phyloP scores from a whole-genome alignment of 345 rosid genomes.

The Nephelium lappaceum region DNA sequence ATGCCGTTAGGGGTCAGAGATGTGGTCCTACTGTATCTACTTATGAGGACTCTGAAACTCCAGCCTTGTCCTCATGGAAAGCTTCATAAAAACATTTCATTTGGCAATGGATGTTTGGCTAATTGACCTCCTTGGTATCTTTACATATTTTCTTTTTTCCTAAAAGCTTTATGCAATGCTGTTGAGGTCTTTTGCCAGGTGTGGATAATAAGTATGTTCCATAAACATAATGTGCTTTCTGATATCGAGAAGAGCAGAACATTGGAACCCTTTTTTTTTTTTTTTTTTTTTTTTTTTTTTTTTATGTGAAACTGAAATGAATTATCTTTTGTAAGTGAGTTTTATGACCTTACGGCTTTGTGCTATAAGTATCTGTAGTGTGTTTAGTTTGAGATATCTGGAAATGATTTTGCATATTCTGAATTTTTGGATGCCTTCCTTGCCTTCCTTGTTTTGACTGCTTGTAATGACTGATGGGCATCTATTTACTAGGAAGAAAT shows the following conservation, averaged over 20 bases:
- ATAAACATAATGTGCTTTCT: background rate
- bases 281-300: too few species aligned
- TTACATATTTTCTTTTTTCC: background rate
- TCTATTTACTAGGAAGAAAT: too few species aligned
- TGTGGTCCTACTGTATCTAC: constrained; percentile 16
- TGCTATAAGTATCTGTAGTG: too few species aligned
- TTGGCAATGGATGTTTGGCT: background rate
- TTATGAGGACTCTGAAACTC: constrained; percentile 46
- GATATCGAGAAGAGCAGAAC: background rate
- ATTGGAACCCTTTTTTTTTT: background rate
- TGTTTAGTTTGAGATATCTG: too few species aligned
- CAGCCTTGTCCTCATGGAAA: constrained; percentile 62
- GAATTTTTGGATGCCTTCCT: too few species aligned
- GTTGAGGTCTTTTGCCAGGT: background rate
- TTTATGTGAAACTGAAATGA: background rate
- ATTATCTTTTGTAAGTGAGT: too few species aligned
- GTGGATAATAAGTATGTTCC: background rate
- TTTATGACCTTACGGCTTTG: too few species aligned
- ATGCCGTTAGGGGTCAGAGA: constrained; percentile 33
- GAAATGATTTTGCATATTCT: too few species aligned
- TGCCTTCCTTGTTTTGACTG: too few species aligned
- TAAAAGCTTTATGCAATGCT: background rate
- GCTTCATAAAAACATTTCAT: too few species aligned
- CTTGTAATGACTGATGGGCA: too few species aligned
- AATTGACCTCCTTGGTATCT: too few species aligned